Conservation (phyloP, 805 yeast species). For the Saturnispora ahearnii region DNA sequence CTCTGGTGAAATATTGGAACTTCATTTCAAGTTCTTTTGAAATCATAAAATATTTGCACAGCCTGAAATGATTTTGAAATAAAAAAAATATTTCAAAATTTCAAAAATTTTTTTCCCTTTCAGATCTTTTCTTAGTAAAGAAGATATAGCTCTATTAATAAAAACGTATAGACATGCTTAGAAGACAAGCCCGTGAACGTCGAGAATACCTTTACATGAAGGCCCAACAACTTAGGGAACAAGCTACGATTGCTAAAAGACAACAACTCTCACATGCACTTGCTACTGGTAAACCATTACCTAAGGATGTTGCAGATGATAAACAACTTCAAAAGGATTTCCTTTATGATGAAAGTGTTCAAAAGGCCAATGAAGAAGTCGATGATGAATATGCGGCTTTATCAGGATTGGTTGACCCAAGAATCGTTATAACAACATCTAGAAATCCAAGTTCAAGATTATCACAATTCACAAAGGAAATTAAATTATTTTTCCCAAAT, state of each 20-base stretch:
- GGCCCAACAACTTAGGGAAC: conserved; percentile 84
- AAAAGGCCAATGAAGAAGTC: conserved; percentile 33
- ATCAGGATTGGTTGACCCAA: conserved; percentile 85
- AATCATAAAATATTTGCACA: not conserved
- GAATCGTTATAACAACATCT: conserved; percentile 85
- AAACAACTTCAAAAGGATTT: conserved; percentile 69
- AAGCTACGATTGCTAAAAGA: conserved; percentile 75
- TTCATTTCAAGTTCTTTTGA: not conserved
- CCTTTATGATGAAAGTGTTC: conserved; percentile 75
- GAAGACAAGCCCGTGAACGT: conserved; percentile 95
- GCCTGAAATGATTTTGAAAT: not conserved
- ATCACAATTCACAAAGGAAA: conserved; percentile 87
- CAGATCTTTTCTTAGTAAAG: not conserved
- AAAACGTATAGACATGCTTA: conserved; percentile 37
- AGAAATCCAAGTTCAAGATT: conserved; percentile 82
- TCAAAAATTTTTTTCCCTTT: not conserved
- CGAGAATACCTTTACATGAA: conserved; percentile 87
- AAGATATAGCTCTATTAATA: not conserved
- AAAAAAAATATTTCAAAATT: not conserved
- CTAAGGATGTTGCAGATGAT: conserved; percentile 89
- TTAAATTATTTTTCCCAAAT: conserved; percentile 82
- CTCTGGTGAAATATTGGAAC: not conserved
- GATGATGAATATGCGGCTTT: conserved; percentile 90
- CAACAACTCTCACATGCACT: conserved; percentile 79
- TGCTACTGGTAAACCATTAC: conserved; percentile 83